Conservation (phyloP, 176 grass and related monocot species). For the Musa acuminata region DNA sequence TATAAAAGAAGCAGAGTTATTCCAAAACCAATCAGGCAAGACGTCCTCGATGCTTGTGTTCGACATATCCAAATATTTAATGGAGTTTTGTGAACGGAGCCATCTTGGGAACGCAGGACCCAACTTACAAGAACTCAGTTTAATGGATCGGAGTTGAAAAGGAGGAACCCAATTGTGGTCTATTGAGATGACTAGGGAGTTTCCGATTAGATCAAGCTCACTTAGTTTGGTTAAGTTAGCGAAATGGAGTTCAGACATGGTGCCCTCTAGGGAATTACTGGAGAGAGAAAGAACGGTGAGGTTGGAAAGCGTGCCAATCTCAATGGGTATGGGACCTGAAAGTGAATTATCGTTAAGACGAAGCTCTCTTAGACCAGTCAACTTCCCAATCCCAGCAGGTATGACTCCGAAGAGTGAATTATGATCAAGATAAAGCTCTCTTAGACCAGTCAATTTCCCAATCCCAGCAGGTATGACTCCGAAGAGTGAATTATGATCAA, state of each 20-base stretch:
- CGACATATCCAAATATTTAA: too few relatives aligned
- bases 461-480: not conserved
- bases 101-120: slow-evolving; percentile 25
- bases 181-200: not conserved
- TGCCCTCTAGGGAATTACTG: not conserved
- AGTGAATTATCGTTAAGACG: not conserved
- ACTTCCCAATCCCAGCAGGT: not conserved
- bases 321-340: not conserved
- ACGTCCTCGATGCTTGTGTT: too few relatives aligned
- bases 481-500: not conserved
- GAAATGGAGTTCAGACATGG: not conserved
- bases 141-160: slow-evolving; percentile 8
- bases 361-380: not conserved
- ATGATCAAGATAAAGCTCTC: not conserved
- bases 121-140: slow-evolving; percentile 2
- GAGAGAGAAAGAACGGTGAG: not conserved
- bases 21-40: too few relatives aligned
- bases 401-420: not conserved
- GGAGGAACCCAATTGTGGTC: slow-evolving; percentile 18
- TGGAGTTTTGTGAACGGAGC: too few relatives aligned
- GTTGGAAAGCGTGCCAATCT: not conserved
- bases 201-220: slow-evolving; percentile 16
- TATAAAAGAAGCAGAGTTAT: too few relatives aligned
- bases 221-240: not conserved
- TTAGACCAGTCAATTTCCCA: not conserved